Conservation (phyloP, 495 filamentous ascomycete genomes). For the Bacidia rubella region DNA sequence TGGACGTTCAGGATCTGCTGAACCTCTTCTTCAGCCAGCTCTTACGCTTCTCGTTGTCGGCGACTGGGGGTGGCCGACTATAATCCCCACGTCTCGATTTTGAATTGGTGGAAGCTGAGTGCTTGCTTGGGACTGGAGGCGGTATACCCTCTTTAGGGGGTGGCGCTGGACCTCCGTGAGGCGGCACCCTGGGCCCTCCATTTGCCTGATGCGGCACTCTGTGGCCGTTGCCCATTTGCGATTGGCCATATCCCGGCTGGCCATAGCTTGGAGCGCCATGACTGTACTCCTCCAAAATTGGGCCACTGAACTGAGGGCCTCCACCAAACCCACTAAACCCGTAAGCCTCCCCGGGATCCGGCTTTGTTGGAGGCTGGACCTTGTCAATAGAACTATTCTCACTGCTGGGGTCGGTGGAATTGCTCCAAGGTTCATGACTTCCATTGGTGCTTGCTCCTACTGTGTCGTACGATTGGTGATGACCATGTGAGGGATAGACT, state of each 20-base stretch:
- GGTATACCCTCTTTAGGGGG: slow-evolving; percentile 14
- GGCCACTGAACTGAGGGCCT: slow-evolving; percentile 25
- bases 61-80: slow-evolving; percentile 22
- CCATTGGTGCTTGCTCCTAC: slow-evolving; percentile 60
- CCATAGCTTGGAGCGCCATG: slow-evolving; percentile 16
- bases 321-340: slow-evolving; percentile 39
- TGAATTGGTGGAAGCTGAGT: not conserved
- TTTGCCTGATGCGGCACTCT: slow-evolving; percentile 16
- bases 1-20: slow-evolving; percentile 41
- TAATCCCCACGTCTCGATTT: not conserved
- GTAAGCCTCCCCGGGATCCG: slow-evolving; percentile 40
- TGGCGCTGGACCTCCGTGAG: slow-evolving; percentile 9
- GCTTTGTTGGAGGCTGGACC: slow-evolving; percentile 43
- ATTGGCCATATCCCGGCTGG: slow-evolving; percentile 16
- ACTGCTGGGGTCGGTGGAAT: slow-evolving; percentile 78
- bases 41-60: slow-evolving; percentile 57
- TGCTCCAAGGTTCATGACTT: slow-evolving; percentile 57
- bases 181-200: slow-evolving; percentile 20
- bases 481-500: slow-evolving; percentile 51
- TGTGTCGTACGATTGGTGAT: slow-evolving; percentile 73
- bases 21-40: slow-evolving; percentile 79
- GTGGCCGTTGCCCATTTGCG: slow-evolving; percentile 12
- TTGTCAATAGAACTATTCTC: slow-evolving; percentile 83
- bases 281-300: slow-evolving; percentile 27
- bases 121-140: slow-evolving; percentile 13